These are phyloP conservation scores for Tilletia setariae DNA, from an alignment of 1,284 basidiomycete species.

Conservation along the genomic window DNA sequence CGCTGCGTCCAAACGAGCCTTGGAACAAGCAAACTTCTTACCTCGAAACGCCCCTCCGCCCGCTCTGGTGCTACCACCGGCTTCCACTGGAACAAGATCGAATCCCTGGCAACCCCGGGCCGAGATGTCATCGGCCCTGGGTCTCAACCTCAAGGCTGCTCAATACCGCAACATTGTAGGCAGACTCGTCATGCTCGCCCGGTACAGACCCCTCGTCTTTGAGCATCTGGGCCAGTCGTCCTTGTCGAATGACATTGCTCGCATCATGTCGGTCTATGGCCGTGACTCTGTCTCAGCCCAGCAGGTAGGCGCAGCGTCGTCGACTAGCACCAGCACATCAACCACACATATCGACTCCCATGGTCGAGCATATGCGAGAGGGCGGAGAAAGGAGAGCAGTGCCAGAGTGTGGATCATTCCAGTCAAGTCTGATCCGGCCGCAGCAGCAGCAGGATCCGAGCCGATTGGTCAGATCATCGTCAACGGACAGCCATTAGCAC, in stretches of 20 bases:
- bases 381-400: conserved; percentile 44
- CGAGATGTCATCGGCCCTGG: conserved; percentile 64
- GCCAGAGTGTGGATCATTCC: conserved; percentile 84
- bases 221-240: conserved; percentile 21
- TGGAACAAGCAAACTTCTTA: conserved; percentile 69
- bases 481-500: conserved; percentile 74
- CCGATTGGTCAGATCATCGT: conserved; percentile 65
- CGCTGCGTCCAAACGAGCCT: conserved; percentile 62
- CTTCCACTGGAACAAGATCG: not conserved
- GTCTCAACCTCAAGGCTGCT: conserved; percentile 66
- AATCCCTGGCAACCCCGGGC: conserved; percentile 65
- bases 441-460: not conserved
- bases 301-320: not conserved
- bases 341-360: conserved; percentile 27
- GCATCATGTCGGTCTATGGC: conserved; percentile 35
- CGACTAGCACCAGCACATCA: not conserved
- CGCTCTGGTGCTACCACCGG: conserved; percentile 33
- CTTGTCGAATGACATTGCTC: conserved; percentile 30
- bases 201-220: conserved; percentile 62
- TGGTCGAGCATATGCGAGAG: conserved; percentile 39
- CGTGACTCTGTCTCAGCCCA: conserved; percentile 20
- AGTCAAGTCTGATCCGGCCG: not conserved
- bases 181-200: conserved; percentile 70
- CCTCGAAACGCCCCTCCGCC: conserved; percentile 68
- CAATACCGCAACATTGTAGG: conserved; percentile 69